phyloP scores from a whole-genome alignment of 805 yeast genomes.

The Spathaspora hagerdaliae region DNA sequence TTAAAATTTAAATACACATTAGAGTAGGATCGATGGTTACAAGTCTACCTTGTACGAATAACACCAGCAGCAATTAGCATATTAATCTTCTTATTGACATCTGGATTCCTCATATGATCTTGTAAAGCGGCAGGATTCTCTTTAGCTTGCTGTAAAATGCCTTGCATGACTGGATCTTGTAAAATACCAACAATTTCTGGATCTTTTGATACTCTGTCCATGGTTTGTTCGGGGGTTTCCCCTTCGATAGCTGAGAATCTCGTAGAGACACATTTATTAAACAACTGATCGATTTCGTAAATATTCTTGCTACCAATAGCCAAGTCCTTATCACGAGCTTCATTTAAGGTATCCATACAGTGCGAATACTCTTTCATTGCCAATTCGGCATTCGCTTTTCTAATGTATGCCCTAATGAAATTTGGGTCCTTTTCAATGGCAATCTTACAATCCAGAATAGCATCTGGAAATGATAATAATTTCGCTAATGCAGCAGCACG shows the following conservation, averaged over 20 bases:
- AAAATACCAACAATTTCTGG: slow-evolving; percentile 90
- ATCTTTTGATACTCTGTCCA: slow-evolving; percentile 85
- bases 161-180: slow-evolving; percentile 95
- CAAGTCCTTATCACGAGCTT: slow-evolving; percentile 72
- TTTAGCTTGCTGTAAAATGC: slow-evolving; percentile 89
- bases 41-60: slow-evolving; percentile 70
- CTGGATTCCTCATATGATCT: slow-evolving; percentile 97
- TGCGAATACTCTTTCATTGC: slow-evolving; percentile 83
- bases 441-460: slow-evolving; percentile 82
- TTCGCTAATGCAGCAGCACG: slow-evolving; percentile 97
- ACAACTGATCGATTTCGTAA: slow-evolving; percentile 78
- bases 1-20: neutral
- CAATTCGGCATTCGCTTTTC: slow-evolving; percentile 93
- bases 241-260: slow-evolving; percentile 81
- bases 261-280: slow-evolving; percentile 69
- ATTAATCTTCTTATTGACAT: slow-evolving; percentile 80
- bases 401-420: slow-evolving; percentile 90
- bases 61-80: slow-evolving; percentile 94
- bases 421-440: slow-evolving; percentile 87
- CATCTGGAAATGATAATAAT: slow-evolving; percentile 96
- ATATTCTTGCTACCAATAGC: slow-evolving; percentile 58
- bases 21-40: neutral
- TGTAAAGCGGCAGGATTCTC: slow-evolving; percentile 94
- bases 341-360: slow-evolving; percentile 76
- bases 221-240: slow-evolving; percentile 91